Conservation (phyloP, 495 filamentous ascomycete species). For the Penicillium samsonianum region DNA sequence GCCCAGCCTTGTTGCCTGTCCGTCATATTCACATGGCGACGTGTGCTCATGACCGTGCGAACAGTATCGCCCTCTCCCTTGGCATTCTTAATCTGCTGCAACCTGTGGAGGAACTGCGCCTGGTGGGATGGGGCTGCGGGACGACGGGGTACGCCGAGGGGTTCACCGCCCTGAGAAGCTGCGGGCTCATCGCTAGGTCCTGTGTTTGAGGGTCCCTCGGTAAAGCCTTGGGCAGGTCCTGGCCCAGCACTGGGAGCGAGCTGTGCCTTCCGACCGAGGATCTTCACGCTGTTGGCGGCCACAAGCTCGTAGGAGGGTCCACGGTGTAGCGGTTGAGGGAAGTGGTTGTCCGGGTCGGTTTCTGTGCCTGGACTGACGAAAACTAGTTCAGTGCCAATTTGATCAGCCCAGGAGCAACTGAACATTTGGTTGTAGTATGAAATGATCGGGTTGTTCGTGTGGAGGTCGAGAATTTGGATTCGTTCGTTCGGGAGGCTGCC, state of each 20-base stretch:
- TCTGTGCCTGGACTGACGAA: conserved; percentile 54
- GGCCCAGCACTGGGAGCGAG: conserved; percentile 35
- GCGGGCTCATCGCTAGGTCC: not conserved
- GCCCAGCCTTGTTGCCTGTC: conserved; percentile 45
- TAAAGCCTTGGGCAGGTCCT: conserved; percentile 5
- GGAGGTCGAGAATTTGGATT: conserved; percentile 82
- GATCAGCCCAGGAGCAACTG: conserved; percentile 72
- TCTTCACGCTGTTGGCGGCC: conserved; percentile 57
- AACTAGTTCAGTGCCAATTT: conserved; percentile 78
- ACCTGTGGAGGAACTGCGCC: conserved; percentile 44
- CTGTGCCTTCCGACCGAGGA: conserved; percentile 47
- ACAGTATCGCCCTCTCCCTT: conserved; percentile 51
- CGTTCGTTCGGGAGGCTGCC: conserved; percentile 32
- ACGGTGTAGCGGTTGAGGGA: conserved; percentile 41
- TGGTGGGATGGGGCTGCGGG: conserved; percentile 35
- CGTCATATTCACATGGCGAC: conserved; percentile 33
- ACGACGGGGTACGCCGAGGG: conserved; percentile 20
- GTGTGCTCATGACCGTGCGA: conserved; percentile 35
- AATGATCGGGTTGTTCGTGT: conserved; percentile 69
- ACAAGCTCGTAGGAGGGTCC: conserved; percentile 60
- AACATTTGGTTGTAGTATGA: conserved; percentile 74
- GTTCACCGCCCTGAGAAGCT: conserved; percentile 2
- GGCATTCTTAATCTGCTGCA: conserved; percentile 42
- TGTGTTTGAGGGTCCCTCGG: not conserved
- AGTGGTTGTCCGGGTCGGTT: conserved; percentile 34